Percentiles rank a stretch among this genome's conserved stretches.
phyloP scores from a whole-genome alignment of 2,329 filamentous ascomycete genomes.

The Sclerotinia trifoliorum region DNA sequence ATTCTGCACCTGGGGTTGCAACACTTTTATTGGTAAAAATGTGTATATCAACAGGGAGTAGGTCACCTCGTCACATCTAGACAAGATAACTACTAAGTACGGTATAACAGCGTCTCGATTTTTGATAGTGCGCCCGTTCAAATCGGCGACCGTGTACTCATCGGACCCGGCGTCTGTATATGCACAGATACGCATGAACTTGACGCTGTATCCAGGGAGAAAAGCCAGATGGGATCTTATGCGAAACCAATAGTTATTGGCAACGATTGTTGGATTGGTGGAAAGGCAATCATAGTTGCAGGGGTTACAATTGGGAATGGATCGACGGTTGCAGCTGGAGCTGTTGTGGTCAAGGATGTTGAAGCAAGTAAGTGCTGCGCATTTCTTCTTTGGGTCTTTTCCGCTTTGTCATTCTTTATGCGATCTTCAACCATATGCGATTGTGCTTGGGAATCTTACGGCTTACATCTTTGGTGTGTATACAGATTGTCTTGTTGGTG shows the following conservation, averaged over 20 bases:
- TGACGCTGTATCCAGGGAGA: conserved; percentile 53
- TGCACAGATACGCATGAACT: conserved; percentile 71
- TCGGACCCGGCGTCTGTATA: conserved; percentile 71
- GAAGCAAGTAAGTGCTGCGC: conserved; percentile 12
- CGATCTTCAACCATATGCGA: background rate
- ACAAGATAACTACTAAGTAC: conserved; percentile 2
- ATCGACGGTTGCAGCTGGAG: conserved; percentile 52
- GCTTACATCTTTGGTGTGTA: background rate
- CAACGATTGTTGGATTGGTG: conserved; percentile 57
- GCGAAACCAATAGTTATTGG: conserved; percentile 49
- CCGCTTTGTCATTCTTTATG: background rate
- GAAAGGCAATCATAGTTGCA: conserved; percentile 50
- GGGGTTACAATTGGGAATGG: conserved; percentile 54
- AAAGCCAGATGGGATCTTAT: conserved; percentile 50
- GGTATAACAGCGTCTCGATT: conserved; percentile 29
- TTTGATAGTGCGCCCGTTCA: conserved; percentile 48
- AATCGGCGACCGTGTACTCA: conserved; percentile 38
- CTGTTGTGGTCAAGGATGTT: conserved; percentile 46
- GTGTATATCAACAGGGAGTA: conserved; percentile 33
- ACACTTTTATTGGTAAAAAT: conserved; percentile 25
- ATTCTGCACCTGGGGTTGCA: conserved; percentile 33
- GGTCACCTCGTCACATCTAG: conserved; percentile 14
- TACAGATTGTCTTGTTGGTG: conserved; percentile 28
- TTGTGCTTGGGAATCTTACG: background rate
- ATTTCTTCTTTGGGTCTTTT: background rate